These are phyloP conservation scores for Fusarium buxicola DNA, from an alignment of 2,329 filamentous ascomycete genomes.

Conservation along the genomic window DNA sequence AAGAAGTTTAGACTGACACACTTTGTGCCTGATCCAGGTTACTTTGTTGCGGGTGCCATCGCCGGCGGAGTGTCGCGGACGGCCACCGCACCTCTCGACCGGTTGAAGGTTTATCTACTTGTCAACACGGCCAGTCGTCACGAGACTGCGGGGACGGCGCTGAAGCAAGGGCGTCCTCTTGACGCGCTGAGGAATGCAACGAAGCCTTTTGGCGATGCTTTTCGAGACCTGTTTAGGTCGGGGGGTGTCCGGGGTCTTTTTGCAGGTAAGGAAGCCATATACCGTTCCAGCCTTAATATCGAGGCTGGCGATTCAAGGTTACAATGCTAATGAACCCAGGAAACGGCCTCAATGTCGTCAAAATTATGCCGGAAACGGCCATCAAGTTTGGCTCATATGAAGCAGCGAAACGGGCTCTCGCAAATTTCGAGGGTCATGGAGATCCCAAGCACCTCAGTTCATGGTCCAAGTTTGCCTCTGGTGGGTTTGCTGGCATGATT, in stretches of 20 bases:
- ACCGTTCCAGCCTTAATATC: not conserved
- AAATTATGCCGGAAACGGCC: constrained; percentile 98
- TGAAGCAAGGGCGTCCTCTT: constrained; percentile 76
- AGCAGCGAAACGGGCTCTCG: constrained; percentile 88
- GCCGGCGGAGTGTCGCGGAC: constrained; percentile 96
- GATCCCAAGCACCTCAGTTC: constrained; percentile 83
- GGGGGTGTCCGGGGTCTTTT: constrained; percentile 92
- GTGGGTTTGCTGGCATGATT: constrained; percentile 92
- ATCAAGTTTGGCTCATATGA: constrained; percentile 99
- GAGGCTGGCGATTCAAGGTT: not conserved
- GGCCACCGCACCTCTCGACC: constrained; percentile 94
- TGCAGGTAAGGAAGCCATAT: constrained; percentile 73
- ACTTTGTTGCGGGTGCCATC: constrained; percentile 95
- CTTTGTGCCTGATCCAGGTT: constrained; percentile 90
- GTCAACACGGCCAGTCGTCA: constrained; percentile 75
- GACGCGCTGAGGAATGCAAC: constrained; percentile 73
- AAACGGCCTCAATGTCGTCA: constrained; percentile 95
- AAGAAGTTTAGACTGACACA: constrained; percentile 69
- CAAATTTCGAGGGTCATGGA: constrained; percentile 86
- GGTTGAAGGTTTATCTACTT: constrained; percentile 96
- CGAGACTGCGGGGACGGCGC: constrained; percentile 70
- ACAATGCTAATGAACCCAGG: constrained; percentile 63
- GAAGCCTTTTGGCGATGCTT: constrained; percentile 77
- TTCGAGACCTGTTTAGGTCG: constrained; percentile 83
- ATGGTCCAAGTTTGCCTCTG: constrained; percentile 89